Conservation (phyloP, 805 yeast genomes). For the Kuraishia piskuri region DNA sequence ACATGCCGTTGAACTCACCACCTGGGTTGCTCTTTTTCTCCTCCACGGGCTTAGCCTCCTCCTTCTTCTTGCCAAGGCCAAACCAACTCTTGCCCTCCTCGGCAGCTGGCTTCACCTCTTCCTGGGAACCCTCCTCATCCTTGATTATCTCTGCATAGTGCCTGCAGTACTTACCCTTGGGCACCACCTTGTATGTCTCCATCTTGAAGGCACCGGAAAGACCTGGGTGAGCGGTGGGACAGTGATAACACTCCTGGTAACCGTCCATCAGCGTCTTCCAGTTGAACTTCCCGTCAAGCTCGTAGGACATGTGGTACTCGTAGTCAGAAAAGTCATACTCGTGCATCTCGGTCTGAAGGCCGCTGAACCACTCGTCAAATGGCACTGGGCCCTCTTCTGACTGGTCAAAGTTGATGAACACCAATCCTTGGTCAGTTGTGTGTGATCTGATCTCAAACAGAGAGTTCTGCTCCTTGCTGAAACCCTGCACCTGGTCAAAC, state of each 20-base stretch:
- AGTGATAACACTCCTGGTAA: slow-evolving; percentile 60
- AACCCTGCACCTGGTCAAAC: slow-evolving; percentile 50
- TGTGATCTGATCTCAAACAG: slow-evolving; percentile 47
- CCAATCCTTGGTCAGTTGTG: slow-evolving; percentile 45
- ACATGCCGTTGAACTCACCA: slow-evolving; percentile 52
- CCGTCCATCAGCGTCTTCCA: slow-evolving; percentile 66
- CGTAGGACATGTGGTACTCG: slow-evolving; percentile 58
- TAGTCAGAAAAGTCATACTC: slow-evolving; percentile 55
- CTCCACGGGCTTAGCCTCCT: slow-evolving; percentile 11
- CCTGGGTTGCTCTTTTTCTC: slow-evolving; percentile 41
- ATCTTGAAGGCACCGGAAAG: slow-evolving; percentile 46
- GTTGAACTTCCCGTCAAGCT: slow-evolving; percentile 53
- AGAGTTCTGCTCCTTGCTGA: slow-evolving; percentile 45
- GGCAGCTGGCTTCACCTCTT: slow-evolving; percentile 23
- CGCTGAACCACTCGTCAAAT: slow-evolving; percentile 44
- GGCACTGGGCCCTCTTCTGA: slow-evolving; percentile 32
- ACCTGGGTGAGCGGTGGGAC: slow-evolving; percentile 64
- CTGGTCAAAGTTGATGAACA: slow-evolving; percentile 46
- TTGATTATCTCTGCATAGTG: slow-evolving; percentile 49
- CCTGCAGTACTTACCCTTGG: slow-evolving; percentile 49
- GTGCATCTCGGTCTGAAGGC: slow-evolving; percentile 40
- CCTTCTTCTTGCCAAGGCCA: slow-evolving; percentile 35
- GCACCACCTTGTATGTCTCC: slow-evolving; percentile 60
- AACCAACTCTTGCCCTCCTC: slow-evolving; percentile 39
- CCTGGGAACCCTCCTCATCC: slow-evolving; percentile 18